Conservation (phyloP, 2,329 filamentous ascomycete genomes). For the Scedosporium boydii region DNA sequence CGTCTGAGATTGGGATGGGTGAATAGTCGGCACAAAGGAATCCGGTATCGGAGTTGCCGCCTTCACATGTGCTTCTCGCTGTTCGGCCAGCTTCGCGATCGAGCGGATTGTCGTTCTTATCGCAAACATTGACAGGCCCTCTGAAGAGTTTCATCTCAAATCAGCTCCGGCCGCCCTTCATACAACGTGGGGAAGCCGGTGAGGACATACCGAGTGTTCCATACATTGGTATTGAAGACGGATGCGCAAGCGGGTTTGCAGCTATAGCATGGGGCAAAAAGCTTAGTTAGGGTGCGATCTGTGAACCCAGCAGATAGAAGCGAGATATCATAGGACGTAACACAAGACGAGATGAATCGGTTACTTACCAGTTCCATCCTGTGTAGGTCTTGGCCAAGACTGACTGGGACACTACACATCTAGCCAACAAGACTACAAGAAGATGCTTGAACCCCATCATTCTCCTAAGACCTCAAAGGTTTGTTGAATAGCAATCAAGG, state of each 20-base stretch:
- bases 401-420: background rate
- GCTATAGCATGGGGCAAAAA: background rate
- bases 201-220: background rate
- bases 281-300: background rate
- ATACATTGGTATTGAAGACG: background rate
- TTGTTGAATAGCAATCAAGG: background rate
- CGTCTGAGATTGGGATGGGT: slow-evolving; percentile 11
- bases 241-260: background rate
- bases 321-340: background rate
- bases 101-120: background rate
- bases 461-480: background rate
- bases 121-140: background rate
- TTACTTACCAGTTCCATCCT: background rate
- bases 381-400: background rate
- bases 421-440: background rate
- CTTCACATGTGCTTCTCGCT: background rate
- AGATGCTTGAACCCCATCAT: background rate
- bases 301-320: too few relatives aligned
- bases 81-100: background rate
- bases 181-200: background rate
- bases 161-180: background rate
- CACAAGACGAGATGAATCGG: too few relatives aligned
- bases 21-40: slow-evolving; percentile 12
- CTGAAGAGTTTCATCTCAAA: background rate
- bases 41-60: background rate